These are phyloP conservation scores for Aphanocladium album DNA, from an alignment of 2,329 filamentous ascomycete species.

Conservation along the genomic window DNA sequence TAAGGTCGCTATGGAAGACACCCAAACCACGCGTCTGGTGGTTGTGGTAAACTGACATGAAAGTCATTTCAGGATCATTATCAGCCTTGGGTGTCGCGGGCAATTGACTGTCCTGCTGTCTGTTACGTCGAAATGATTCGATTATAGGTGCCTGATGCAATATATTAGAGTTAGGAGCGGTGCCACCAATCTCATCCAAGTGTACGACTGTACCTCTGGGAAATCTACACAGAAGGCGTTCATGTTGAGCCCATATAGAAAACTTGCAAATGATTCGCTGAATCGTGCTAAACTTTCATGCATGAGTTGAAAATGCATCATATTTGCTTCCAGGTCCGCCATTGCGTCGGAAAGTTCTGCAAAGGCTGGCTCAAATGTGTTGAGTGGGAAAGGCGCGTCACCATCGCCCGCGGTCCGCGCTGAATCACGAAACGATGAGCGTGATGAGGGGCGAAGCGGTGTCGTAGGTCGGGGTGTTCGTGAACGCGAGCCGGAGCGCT, in stretches of 20 bases:
- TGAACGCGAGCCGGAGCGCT: constrained; percentile 55
- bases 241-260: constrained; percentile 96
- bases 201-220: constrained; percentile 64
- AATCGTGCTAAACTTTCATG: constrained; percentile 91
- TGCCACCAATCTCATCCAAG: not conserved
- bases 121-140: constrained; percentile 72
- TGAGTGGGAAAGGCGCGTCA: constrained; percentile 63
- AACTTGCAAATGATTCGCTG: constrained; percentile 91
- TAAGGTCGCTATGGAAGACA: not conserved
- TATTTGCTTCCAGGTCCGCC: constrained; percentile 93
- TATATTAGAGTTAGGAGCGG: not conserved
- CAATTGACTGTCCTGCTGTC: constrained; percentile 49
- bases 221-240: constrained; percentile 99
- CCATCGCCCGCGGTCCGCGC: constrained; percentile 49
- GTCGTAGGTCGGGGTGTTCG: constrained; percentile 78
- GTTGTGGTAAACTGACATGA: constrained; percentile 57
- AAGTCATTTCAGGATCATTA: constrained; percentile 68
- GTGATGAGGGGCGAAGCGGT: constrained; percentile 82
- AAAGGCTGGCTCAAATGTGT: constrained; percentile 81
- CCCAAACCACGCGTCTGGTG: not conserved
- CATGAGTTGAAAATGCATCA: constrained; percentile 96
- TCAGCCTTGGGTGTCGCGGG: constrained; percentile 26
- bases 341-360: constrained; percentile 90
- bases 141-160: constrained; percentile 64
- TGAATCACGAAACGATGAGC: constrained; percentile 80